Percentiles rank a stretch among this genome's conserved stretches.
Conservation (phyloP, 495 filamentous ascomycete species). For the Clohesyomyces aquaticus region DNA sequence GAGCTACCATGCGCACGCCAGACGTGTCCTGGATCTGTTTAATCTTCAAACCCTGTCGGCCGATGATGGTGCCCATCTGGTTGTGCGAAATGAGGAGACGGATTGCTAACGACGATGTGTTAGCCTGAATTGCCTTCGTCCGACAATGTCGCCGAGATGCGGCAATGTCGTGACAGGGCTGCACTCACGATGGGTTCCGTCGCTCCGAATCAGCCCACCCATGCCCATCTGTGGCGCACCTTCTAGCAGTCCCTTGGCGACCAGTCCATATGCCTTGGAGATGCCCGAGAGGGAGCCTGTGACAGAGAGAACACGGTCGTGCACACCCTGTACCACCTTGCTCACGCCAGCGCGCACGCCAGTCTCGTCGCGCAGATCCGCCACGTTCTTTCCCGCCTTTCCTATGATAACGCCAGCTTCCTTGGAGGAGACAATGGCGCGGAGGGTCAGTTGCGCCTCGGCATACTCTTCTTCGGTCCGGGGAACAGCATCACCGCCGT, state of each 20-base stretch:
- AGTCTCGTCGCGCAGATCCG: conserved; percentile 94
- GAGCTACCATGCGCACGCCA: conserved; percentile 96
- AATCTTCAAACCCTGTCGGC: conserved; percentile 93
- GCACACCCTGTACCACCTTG: conserved; percentile 96
- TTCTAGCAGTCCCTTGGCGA: conserved; percentile 86
- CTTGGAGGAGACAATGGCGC: conserved; percentile 97
- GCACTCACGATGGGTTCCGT: conserved; percentile 90
- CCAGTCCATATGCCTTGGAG: conserved; percentile 88
- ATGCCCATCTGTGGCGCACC: conserved; percentile 93
- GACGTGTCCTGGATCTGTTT: conserved; percentile 98
- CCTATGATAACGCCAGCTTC: conserved; percentile 98
- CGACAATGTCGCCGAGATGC: not conserved
- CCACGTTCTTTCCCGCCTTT: conserved; percentile 97
- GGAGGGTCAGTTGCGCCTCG: conserved; percentile 83
- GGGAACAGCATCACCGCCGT: conserved; percentile 43
- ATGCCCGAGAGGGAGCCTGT: conserved; percentile 84
- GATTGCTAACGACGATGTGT: conserved; percentile 63
- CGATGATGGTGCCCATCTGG: conserved; percentile 99
- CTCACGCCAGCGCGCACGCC: conserved; percentile 97
- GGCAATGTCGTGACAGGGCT: not conserved
- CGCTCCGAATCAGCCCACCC: conserved; percentile 81
- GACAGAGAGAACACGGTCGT: conserved; percentile 94
- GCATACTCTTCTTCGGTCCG: conserved; percentile 93
- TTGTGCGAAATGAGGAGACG: conserved; percentile 98
- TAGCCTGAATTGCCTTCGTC: not conserved